Conservation (phyloP, 495 filamentous ascomycete species). For the Aspergillus homomorphus region DNA sequence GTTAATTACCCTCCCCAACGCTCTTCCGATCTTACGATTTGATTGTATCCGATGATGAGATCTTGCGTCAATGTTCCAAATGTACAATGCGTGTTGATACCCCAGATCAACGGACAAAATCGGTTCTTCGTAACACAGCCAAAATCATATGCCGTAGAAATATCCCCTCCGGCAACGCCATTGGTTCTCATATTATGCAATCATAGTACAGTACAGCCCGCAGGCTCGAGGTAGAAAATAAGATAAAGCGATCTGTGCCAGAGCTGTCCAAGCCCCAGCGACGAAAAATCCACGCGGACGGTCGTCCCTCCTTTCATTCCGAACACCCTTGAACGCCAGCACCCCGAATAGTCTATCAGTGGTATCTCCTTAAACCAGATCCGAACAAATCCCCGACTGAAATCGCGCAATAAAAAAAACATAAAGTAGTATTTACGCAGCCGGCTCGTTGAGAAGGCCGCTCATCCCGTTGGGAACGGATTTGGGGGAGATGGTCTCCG, state of each 20-base stretch:
- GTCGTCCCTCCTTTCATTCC: conserved; percentile 1
- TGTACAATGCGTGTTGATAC: conserved; percentile 1
- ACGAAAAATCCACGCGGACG: background rate
- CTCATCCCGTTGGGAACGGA: conserved; percentile 39
- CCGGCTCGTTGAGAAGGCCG: conserved; percentile 28
- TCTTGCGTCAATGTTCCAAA: conserved; percentile 12
- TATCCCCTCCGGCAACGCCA: background rate
- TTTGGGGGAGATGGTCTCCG: conserved; percentile 37
- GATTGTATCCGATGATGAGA: background rate
- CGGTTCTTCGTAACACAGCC: background rate
- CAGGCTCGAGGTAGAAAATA: background rate
- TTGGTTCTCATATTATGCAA: background rate
- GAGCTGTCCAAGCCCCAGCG: background rate
- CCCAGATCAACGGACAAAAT: background rate
- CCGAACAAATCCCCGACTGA: conserved; percentile 5
- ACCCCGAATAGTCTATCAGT: conserved; percentile 40
- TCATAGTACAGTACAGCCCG: background rate
- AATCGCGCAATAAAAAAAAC: conserved; percentile 9
- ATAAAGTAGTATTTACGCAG: conserved; percentile 13
- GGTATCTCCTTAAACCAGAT: conserved; percentile 35
- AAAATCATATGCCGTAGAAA: background rate
- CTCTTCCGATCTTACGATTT: background rate
- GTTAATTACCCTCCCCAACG: conserved; percentile 14
- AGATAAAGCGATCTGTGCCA: background rate
- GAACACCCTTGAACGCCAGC: conserved; percentile 30